A percentile compares a stretch with the other conserved stretches of the same genome.
Evolutionary conservation across 2,329 filamentous ascomycete genomes (phyloP).

Genomic region (Paracoccidioides brasiliensis): DNA sequence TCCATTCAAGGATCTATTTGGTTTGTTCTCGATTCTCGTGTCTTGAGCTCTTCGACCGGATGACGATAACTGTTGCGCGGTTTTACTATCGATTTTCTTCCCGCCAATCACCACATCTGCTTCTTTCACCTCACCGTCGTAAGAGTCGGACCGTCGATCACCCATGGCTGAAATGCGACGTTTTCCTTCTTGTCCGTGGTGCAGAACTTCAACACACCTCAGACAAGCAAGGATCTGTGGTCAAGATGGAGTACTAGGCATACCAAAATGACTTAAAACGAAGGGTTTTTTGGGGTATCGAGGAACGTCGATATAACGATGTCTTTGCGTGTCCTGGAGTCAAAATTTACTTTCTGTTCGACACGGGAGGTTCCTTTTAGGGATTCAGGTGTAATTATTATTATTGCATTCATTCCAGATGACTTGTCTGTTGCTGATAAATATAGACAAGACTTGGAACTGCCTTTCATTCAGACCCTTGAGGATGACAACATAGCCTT

Average conservation of each 20-base stretch:
- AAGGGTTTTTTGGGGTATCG: neutral
- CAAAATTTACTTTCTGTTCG: no score
- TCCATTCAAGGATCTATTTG: conserved; percentile 1
- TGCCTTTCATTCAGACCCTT: no score
- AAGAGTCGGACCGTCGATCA: conserved; percentile 1
- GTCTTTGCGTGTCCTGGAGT: neutral
- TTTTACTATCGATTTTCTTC: conserved; percentile 3
- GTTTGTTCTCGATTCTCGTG: conserved; percentile 4
- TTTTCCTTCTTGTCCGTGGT: neutral
- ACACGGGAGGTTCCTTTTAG: no score
- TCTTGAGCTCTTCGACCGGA: conserved; percentile 3
- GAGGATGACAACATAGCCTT: no score
- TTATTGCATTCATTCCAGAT: no score
- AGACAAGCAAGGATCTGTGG: neutral
- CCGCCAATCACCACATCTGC: neutral
- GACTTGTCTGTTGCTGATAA: no score
- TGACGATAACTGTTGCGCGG: conserved; percentile 2
- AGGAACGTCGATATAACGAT: neutral
- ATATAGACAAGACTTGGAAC: no score
- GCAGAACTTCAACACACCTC: neutral
- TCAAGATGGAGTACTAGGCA: neutral
- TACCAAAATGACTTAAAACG: neutral
- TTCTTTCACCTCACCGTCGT: conserved; percentile 3
- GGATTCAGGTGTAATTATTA: no score
- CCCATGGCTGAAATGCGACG: neutral